These are phyloP conservation scores for Penicillium sp. DNA, from an alignment of 2,329 filamentous ascomycete species.

Conservation along the genomic window DNA sequence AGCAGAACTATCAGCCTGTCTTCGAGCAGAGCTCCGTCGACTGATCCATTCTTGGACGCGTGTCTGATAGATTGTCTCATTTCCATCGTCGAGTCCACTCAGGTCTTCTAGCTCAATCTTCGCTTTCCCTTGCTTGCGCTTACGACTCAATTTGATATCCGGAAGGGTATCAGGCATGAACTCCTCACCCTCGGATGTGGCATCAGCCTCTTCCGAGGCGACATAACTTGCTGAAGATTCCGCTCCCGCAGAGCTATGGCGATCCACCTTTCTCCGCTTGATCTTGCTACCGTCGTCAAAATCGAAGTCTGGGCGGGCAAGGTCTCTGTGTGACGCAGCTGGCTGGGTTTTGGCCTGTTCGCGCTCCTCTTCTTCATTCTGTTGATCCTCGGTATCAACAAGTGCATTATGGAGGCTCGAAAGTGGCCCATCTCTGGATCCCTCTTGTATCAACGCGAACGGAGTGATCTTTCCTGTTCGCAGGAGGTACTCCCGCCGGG, in stretches of 20 bases:
- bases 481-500: conserved; percentile 82
- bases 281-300: conserved; percentile 43
- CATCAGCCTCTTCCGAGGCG: conserved; percentile 31
- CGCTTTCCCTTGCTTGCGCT: conserved; percentile 32
- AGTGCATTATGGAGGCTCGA: conserved; percentile 74
- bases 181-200: conserved; percentile 38
- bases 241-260: conserved; percentile 8
- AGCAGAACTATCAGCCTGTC: conserved; percentile 40
- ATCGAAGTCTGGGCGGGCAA: conserved; percentile 71
- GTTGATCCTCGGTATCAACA: conserved; percentile 75
- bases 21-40: conserved; percentile 60
- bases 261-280: conserved; percentile 40
- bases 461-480: conserved; percentile 97
- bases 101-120: conserved; percentile 54
- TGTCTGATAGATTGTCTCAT: conserved; percentile 74
- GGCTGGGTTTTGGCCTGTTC: conserved; percentile 40
- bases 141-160: conserved; percentile 16
- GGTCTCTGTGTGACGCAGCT: conserved; percentile 66
- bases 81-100: conserved; percentile 77
- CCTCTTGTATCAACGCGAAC: conserved; percentile 74
- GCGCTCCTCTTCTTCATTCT: conserved; percentile 51
- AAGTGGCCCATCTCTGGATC: conserved; percentile 57
- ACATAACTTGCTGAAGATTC: conserved; percentile 38
- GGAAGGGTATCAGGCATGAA: conserved; percentile 33
- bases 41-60: conserved; percentile 74